Base-by-base conservation (phyloP, 202 grass and related monocot species). In the Zizania palustris region DNA sequence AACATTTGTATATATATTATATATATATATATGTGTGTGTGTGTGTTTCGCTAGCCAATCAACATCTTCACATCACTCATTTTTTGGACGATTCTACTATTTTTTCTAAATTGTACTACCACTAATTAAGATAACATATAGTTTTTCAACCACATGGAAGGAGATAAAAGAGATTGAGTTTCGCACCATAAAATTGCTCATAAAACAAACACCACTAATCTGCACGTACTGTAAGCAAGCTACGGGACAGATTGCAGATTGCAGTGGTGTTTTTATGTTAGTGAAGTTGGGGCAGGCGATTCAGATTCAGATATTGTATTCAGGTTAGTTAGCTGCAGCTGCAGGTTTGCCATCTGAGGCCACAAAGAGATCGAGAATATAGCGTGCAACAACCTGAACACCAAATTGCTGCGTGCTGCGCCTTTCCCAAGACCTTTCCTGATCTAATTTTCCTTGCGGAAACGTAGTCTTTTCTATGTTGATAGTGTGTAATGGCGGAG, bases 321-420 rank as follows among this genome's bases (percentile, higher is more conserved):
- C 72, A 7, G 37, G 42, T 64, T 58, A 11, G 16, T 67, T 22
- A 60, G 19, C 18, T 61, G n/a, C 35, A 4, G 11, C 3, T 49
- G 58, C 59, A 55, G 18, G 51, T n/a, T 16, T 55, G 50, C 65
- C 5, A 18, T 37, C n/a, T 39, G 16, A 49, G 41, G 64, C 45
- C 42, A 5, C 36, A 5, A 40, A 71, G 56, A 51, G 56, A 51
- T 11, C 6, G 40, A 5, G 16, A 60, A 39, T 45, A 6, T 7
- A 9, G 54, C 79, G 75, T 79, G 75, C 7, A 55, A 71, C 9
- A 34, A 57, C 79, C 18, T 80, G 81, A 88, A 84, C 70, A 44
- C 57, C 45, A 49, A 45, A 40, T 9, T 28, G 66, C 69, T 50
- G 70, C 58, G 13, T 15, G 69, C 1, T 2, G 20, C 35, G 10